phyloP scores from a whole-genome alignment of 495 filamentous ascomycete species.

The Entonaema liquescens region DNA sequence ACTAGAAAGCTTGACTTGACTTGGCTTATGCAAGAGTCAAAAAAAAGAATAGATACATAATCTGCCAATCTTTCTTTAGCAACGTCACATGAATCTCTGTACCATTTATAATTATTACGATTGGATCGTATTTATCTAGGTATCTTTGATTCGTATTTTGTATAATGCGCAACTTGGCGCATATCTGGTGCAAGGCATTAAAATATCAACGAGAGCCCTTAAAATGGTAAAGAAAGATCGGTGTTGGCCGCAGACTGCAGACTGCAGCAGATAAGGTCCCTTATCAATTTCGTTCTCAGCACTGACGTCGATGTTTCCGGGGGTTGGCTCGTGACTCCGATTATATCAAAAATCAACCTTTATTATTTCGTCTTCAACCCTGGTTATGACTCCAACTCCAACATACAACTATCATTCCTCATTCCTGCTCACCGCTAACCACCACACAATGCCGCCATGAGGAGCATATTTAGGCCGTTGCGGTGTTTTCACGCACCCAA shows the following conservation, averaged over 20 bases:
- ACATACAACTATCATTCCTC: neutral
- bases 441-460: slow-evolving; percentile 59
- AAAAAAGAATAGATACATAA: neutral
- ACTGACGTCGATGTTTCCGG: slow-evolving; percentile 36
- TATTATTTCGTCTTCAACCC: slow-evolving; percentile 4
- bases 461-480: slow-evolving; percentile 48
- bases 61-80: neutral
- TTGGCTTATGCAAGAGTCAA: slow-evolving; percentile 26
- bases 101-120: neutral
- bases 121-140: neutral
- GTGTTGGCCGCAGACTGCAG: neutral
- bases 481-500: slow-evolving; percentile 47
- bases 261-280: neutral
- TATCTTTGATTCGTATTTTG: neutral
- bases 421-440: slow-evolving; percentile 20
- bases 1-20: slow-evolving; percentile 33
- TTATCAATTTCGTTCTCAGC: slow-evolving; percentile 24
- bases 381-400: slow-evolving; percentile 32
- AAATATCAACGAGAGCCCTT: neutral
- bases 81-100: neutral
- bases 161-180: neutral
- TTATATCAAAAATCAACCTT: slow-evolving; percentile 13
- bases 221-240: slow-evolving; percentile 15
- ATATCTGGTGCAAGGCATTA: neutral
- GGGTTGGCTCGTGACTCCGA: slow-evolving; percentile 34